Base-by-base conservation (phyloP, 306 rosid genomes). In the Rosa chinensis region DNA sequence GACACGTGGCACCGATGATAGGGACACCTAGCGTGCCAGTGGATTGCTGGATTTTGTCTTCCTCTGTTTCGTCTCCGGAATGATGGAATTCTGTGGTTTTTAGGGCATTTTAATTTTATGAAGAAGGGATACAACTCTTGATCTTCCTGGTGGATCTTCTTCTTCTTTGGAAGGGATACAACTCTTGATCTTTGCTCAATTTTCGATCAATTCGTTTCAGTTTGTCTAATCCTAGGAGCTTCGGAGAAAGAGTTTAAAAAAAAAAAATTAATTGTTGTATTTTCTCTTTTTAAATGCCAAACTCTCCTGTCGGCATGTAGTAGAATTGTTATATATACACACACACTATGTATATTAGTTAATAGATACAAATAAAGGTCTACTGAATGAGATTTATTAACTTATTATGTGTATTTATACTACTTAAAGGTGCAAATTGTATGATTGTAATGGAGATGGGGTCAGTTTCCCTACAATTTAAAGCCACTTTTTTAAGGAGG, bases 1-100 rank as follows among this genome's bases (percentile, higher is more conserved):
- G 91, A 81, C 95, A 90, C 89, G 97, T 92, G 91, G 81, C 6
- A 2, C 39, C 76, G 75, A 35, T 78, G 75, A 63, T 32, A 32
- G 84, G 14, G 87, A 77, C 97, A 86, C 87, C 84, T 84, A 56
- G 43, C 20, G 53, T 52, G 43, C 44, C 1, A 0, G 66, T 55
- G 2, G 28, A 25, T 70, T 62, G 10, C 84, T 20, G 77, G 78
- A 49, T 40, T 70, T 78, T 45, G 77, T 82, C 70, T 10, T 49
- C 47, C 58, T 71, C 67, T 64, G 79, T 75, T 70, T 75, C 85
- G 80, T 86, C 87, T 84, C 87, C 47, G 73, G 89, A 80, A 82
- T 73, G 84, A 77, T 83, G 83, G 79, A 77, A 76, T 72, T 13
- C 3, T 5, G 2, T 0, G 3, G 35, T 28, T 16, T 32, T 47